These are phyloP conservation scores for Wickerhamomyces pijperi DNA, from an alignment of 805 yeast genomes.

Conservation along the genomic window DNA sequence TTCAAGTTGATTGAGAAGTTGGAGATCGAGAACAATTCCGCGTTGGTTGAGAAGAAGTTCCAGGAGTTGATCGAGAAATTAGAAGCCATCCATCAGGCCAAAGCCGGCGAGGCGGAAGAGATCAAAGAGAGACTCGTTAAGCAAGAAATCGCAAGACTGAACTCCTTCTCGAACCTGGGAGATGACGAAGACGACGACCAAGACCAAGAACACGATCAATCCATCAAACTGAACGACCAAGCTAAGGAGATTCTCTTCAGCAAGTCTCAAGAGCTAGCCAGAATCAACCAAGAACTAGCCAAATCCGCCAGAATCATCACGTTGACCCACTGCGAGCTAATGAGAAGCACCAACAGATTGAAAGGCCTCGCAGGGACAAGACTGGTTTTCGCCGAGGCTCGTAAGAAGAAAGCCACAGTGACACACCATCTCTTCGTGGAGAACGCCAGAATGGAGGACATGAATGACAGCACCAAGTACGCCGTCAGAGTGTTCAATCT, in stretches of 20 bases:
- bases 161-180: neutral
- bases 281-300: slow-evolving; percentile 2
- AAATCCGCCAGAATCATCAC: slow-evolving; percentile 36
- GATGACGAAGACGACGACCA: slow-evolving; percentile 7
- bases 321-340: slow-evolving; percentile 52
- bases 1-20: slow-evolving; percentile 58
- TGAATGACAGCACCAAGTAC: slow-evolving; percentile 48
- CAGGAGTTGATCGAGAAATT: slow-evolving; percentile 38
- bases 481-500: slow-evolving; percentile 71
- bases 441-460: slow-evolving; percentile 69
- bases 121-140: slow-evolving; percentile 11
- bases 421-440: slow-evolving; percentile 74
- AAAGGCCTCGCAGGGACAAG: slow-evolving; percentile 68
- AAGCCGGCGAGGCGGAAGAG: slow-evolving; percentile 11
- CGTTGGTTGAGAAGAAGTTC: slow-evolving; percentile 39
- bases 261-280: slow-evolving; percentile 8
- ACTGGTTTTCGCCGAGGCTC: slow-evolving; percentile 53
- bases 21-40: slow-evolving; percentile 45
- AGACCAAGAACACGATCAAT: no score
- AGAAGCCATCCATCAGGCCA: slow-evolving; percentile 23
- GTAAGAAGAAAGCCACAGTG: slow-evolving; percentile 39
- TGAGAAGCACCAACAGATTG: slow-evolving; percentile 61
- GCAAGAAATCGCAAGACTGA: slow-evolving; percentile 1
- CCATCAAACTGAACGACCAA: slow-evolving; percentile 1
- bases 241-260: slow-evolving; percentile 7